Evolutionary conservation across 176 grass and related monocot species (phyloP).

Genomic region (sorghum (Sorghum bicolor)): DNA sequence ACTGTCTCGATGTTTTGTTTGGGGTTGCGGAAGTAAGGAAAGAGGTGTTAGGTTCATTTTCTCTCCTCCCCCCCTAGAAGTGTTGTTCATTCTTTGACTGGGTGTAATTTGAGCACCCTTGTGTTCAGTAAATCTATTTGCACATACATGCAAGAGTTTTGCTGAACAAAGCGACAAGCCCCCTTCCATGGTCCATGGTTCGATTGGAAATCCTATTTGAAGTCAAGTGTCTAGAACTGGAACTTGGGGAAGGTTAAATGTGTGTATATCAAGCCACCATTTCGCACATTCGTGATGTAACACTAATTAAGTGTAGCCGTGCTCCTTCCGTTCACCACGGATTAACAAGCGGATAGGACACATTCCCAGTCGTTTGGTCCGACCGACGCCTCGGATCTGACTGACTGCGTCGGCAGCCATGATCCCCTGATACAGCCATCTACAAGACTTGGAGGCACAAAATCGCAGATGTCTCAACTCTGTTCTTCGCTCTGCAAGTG

Average conservation of each 20-base stretch:
- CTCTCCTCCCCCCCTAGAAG: constrained; percentile 18
- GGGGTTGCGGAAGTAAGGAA: constrained; percentile 26
- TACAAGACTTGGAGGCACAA: not conserved
- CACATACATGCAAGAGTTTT: constrained; percentile 36
- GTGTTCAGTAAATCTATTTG: constrained; percentile 34
- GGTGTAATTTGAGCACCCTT: constrained; percentile 82
- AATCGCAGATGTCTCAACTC: not conserved
- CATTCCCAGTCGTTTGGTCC: not conserved
- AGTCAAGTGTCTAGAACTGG: not conserved
- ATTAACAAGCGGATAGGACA: not conserved
- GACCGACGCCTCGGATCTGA: not conserved
- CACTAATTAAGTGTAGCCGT: not conserved
- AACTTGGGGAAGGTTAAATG: not conserved
- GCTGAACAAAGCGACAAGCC: not conserved
- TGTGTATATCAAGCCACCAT: not conserved
- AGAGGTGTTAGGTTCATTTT: constrained; percentile 47
- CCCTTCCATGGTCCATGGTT: not conserved
- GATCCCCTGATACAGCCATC: not conserved
- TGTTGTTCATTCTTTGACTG: constrained; percentile 72
- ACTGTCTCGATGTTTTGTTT: constrained; percentile 26
- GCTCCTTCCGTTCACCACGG: not conserved
- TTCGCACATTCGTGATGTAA: not conserved
- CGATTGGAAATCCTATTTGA: not conserved
- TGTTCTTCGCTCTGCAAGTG: not conserved
- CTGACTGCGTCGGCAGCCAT: not conserved